Evolutionary conservation across 805 yeast species (phyloP), one percentile per base, ranked within the genome.

Genomic region (Aciculoconidium aculeatum): DNA sequence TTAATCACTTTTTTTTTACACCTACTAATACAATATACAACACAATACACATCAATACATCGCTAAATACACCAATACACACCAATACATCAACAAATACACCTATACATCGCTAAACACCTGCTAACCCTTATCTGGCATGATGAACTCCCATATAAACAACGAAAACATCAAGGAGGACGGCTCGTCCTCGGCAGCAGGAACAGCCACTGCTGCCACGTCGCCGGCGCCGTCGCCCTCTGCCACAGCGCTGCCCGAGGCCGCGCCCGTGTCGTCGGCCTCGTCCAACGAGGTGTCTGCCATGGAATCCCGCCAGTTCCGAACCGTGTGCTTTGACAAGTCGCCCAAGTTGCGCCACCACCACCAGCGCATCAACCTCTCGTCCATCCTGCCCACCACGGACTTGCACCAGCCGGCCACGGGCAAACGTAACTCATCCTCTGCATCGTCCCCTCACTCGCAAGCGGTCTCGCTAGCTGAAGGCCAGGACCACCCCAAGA

Each of bases 311-410:
- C 33, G 50, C 14, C 51, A 51, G 37, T 53, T 57, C 40, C 50
- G 61, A 21, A 54, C 47, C 23, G 60, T 55, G 25, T 57, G 55
- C 32, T 53, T 54, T 34, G 61, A 55, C 31, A 36, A 36, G 30
- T 44, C 42, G 26, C 30, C 53, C 6, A 19, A 21, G 15, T 21
- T 20, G 11, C 29, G 22, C 17, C 31, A 22, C 26, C 31, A 28
- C 26, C 25, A 17, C 21, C 28, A 16, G 30, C 30, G 19, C n/a
- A n/a, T 18, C 10, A n/a, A n/a, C n/a, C n/a, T n/a, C n/a, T 18
- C 21, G 21, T 10, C 16, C 21, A 11, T 14, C 16, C 30, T 21
- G 24, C 30, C 25, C 11, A 15, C 19, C 30, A 19, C 25, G 11
- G 11, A 22, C 19, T 4, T 7, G 23, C 14, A 22, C 22, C 21